phyloP scores from a whole-genome alignment of 805 yeast species.

The Yarrowia alimentaria region DNA sequence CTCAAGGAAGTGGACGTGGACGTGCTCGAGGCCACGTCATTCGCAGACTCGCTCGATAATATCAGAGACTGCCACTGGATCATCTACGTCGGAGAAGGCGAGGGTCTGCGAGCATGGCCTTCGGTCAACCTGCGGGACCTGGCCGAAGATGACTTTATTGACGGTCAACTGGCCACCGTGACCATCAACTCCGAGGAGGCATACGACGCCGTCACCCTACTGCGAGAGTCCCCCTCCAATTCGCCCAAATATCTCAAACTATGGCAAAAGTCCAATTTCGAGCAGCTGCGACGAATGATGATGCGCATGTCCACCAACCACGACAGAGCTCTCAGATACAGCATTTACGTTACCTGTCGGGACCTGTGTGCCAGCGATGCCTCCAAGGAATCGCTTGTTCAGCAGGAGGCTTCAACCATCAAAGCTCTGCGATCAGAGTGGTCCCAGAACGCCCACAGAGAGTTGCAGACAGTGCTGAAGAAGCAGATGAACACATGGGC shows the following conservation, averaged over 20 bases:
- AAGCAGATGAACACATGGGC: constrained; percentile 34
- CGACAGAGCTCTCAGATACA: constrained; percentile 17
- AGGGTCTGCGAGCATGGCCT: constrained; percentile 24
- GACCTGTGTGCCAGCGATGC: constrained; percentile 25
- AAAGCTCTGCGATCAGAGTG: constrained; percentile 36
- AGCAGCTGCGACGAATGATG: constrained; percentile 28
- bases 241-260: constrained; percentile 33
- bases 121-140: constrained; percentile 9
- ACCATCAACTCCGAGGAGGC: constrained; percentile 20
- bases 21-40: constrained; percentile 38
- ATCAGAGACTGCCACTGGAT: constrained; percentile 36
- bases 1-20: constrained; percentile 34
- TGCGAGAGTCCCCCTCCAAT: constrained; percentile 36
- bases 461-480: constrained; percentile 40
- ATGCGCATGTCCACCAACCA: constrained; percentile 21
- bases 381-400: constrained; percentile 18
- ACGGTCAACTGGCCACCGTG: background rate
- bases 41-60: constrained; percentile 36
- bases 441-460: constrained; percentile 43
- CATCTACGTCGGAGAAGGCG: constrained; percentile 31
- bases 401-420: constrained; percentile 30
- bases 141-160: constrained; percentile 35
- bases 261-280: constrained; percentile 34
- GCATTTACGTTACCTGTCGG: constrained; percentile 13
- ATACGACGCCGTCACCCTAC: constrained; percentile 24